Evolutionary conservation across 2,329 filamentous ascomycete genomes (phyloP).

Genomic region (Fusarium cyanostomum): DNA sequence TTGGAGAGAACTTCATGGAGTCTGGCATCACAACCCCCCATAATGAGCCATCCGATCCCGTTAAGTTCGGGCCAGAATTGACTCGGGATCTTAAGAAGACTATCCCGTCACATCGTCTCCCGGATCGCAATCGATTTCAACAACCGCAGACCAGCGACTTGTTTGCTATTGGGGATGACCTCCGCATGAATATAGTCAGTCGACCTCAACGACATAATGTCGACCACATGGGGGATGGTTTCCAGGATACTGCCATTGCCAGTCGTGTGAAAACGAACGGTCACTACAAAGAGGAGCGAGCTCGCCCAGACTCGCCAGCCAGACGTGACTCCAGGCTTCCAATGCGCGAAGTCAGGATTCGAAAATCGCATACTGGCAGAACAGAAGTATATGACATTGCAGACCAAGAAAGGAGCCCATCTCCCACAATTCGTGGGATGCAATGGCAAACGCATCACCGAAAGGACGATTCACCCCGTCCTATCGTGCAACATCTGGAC

Average conservation of each 20-base stretch:
- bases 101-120: slow-evolving; percentile 23
- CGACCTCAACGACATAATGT: slow-evolving; percentile 38
- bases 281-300: slow-evolving; percentile 25
- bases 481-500: slow-evolving; percentile 35
- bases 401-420: slow-evolving; percentile 38
- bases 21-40: slow-evolving; percentile 51
- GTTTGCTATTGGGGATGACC: slow-evolving; percentile 50
- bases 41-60: slow-evolving; percentile 43
- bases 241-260: slow-evolving; percentile 38
- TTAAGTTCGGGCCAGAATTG: slow-evolving; percentile 38
- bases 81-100: slow-evolving; percentile 39
- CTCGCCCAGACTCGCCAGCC: slow-evolving; percentile 38
- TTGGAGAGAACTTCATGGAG: slow-evolving; percentile 53
- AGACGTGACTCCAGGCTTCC: slow-evolving; percentile 50
- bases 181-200: slow-evolving; percentile 49
- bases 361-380: slow-evolving; percentile 39
- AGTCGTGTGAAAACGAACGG: slow-evolving; percentile 28
- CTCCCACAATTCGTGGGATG: slow-evolving; percentile 37
- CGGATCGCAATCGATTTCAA: slow-evolving; percentile 22
- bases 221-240: slow-evolving; percentile 48
- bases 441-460: slow-evolving; percentile 34
- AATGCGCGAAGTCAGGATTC: slow-evolving; percentile 50
- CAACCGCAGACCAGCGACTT: slow-evolving; percentile 18
- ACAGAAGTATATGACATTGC: slow-evolving; percentile 29
- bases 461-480: slow-evolving; percentile 28